Conservation (phyloP, 441 rosid genomes). For the Pelargonium fulgidum region DNA sequence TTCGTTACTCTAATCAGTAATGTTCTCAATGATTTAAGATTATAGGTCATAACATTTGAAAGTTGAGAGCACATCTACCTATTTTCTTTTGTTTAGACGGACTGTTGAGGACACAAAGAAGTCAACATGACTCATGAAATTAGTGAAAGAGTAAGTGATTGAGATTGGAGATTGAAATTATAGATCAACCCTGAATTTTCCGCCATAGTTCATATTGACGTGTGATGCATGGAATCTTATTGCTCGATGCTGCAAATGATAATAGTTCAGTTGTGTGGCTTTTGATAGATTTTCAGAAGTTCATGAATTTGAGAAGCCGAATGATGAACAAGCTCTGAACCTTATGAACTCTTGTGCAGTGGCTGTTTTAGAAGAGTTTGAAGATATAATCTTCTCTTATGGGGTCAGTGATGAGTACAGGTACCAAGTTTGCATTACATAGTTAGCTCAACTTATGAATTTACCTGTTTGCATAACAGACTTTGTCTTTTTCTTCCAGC, state of each 20-base stretch:
- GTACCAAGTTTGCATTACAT: conserved; percentile 28
- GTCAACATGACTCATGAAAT: not conserved
- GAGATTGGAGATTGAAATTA: not conserved
- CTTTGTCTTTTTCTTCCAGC: conserved; percentile 39
- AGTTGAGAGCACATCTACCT: not conserved
- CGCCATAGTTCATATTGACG: not conserved
- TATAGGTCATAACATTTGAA: not conserved
- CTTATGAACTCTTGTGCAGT: conserved; percentile 91
- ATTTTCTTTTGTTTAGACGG: not conserved
- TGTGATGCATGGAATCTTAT: conserved; percentile 1
- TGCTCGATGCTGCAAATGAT: conserved; percentile 21
- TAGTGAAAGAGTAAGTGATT: not conserved
- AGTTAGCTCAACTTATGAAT: conserved; percentile 17
- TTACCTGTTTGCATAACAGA: conserved; percentile 11
- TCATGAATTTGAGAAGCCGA: conserved; percentile 89
- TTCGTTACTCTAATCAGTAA: no score
- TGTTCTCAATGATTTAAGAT: not conserved
- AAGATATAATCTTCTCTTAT: conserved; percentile 62
- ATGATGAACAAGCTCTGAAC: conserved; percentile 76
- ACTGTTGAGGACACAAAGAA: not conserved
- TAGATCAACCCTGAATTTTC: not conserved
- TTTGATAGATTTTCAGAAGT: conserved; percentile 72
- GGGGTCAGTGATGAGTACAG: conserved; percentile 96
- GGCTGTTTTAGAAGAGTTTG: conserved; percentile 61
- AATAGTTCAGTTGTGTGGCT: conserved; percentile 26